Percentiles rank a stretch among this genome's conserved stretches.
These are phyloP conservation scores for Picochlorum sp. DNA, from an alignment of 139 green algal species.

Conservation along the genomic window DNA sequence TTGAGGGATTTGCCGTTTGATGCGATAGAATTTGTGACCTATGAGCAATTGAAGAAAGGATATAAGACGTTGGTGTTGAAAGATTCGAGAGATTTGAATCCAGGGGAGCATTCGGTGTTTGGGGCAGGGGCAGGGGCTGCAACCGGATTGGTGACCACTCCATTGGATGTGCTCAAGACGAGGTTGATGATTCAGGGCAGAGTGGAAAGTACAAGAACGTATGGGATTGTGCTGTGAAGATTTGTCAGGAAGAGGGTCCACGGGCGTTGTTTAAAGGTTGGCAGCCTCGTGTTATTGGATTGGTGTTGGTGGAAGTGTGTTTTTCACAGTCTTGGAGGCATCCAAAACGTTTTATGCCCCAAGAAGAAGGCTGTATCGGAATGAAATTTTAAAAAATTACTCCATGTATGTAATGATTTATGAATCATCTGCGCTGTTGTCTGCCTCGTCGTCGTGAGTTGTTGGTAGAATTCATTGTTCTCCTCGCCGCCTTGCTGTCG, in stretches of 20 bases:
- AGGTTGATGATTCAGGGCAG: slow-evolving; percentile 81
- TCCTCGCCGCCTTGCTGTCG: not conserved
- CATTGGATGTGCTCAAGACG: slow-evolving; percentile 91
- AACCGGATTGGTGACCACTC: slow-evolving; percentile 80
- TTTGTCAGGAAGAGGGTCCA: slow-evolving; percentile 70
- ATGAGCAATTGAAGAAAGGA: slow-evolving; percentile 67
- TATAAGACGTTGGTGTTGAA: slow-evolving; percentile 21
- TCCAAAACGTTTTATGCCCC: slow-evolving; percentile 49
- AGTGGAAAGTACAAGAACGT: slow-evolving; percentile 44
- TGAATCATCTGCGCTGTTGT: not conserved
- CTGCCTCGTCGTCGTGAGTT: not conserved
- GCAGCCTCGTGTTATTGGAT: slow-evolving; percentile 96
- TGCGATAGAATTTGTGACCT: slow-evolving; percentile 92
- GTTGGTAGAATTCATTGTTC: not conserved
- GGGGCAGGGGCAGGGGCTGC: slow-evolving; percentile 71
- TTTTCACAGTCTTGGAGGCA: slow-evolving; percentile 74
- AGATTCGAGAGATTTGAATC: slow-evolving; percentile 47
- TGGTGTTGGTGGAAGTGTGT: slow-evolving; percentile 82
- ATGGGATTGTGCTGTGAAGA: slow-evolving; percentile 53
- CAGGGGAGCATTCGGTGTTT: slow-evolving; percentile 52
- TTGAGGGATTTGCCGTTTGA: slow-evolving; percentile 97
- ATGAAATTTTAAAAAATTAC: not conserved
- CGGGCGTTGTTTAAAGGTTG: slow-evolving; percentile 79
- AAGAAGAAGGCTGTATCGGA: slow-evolving; percentile 4
- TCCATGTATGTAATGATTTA: not conserved